Percentiles rank a stretch among this genome's conserved stretches.
These are phyloP conservation scores for Crithidia bombi DNA, from an alignment of 208 protist species.

Conservation along the genomic window DNA sequence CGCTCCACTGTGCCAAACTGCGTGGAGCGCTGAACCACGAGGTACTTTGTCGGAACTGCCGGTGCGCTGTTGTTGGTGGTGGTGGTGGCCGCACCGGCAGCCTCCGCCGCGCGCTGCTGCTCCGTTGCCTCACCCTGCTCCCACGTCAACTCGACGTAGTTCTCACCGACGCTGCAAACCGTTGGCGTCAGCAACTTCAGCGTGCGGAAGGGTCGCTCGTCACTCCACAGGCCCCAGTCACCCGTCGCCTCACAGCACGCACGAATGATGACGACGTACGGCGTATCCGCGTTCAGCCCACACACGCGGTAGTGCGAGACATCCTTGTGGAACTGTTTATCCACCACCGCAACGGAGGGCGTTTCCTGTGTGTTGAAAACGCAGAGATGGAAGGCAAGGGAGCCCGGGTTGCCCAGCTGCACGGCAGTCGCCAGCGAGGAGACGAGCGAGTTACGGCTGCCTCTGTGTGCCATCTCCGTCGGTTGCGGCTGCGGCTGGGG, in stretches of 20 bases:
- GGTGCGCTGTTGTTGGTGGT: conserved; percentile 4
- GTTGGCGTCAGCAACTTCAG: conserved; percentile 53
- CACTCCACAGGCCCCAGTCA: conserved; percentile 90
- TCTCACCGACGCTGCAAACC: conserved; percentile 70
- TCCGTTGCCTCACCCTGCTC: conserved; percentile 50
- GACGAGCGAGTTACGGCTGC: conserved; percentile 2
- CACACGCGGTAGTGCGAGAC: conserved; percentile 57
- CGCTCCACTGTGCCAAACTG: conserved; percentile 32
- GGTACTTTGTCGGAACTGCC: conserved; percentile 39
- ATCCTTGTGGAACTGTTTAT: conserved; percentile 88
- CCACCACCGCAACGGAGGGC: conserved; percentile 78
- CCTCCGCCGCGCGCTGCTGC: conserved; percentile 27
- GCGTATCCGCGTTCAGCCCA: conserved; percentile 63
- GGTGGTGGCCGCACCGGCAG: neutral
- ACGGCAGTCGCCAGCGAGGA: conserved; percentile 23
- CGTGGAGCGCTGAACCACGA: conserved; percentile 33
- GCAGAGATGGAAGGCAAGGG: conserved; percentile 84
- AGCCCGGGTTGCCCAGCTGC: conserved; percentile 67
- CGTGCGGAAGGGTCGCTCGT: conserved; percentile 77
- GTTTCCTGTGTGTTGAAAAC: conserved; percentile 74
- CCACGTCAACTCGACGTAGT: conserved; percentile 78
- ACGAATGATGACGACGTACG: conserved; percentile 85
- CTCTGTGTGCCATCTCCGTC: neutral
- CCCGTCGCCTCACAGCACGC: conserved; percentile 61
- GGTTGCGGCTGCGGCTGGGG: neutral